phyloP scores from a whole-genome alignment of 371 early-diverging fungal species.

The Zancudomyces culisetae region DNA sequence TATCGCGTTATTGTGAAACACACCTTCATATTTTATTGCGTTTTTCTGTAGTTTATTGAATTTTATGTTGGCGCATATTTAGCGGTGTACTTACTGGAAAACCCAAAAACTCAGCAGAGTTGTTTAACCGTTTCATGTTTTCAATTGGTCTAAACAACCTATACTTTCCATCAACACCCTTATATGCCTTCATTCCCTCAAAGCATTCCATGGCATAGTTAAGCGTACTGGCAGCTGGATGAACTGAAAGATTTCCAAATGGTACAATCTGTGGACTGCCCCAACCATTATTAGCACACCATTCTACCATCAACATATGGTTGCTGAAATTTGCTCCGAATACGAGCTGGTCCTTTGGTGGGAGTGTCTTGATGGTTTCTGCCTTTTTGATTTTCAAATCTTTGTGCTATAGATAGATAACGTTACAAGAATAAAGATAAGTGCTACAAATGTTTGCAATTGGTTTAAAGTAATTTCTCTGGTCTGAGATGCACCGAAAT shows the following conservation, averaged over 20 bases:
- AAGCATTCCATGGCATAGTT: slow-evolving; percentile 68
- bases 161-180: slow-evolving; percentile 58
- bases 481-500: no score
- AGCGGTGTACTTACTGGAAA: slow-evolving; percentile 42
- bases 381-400: slow-evolving; percentile 9
- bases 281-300: slow-evolving; percentile 65
- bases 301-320: slow-evolving; percentile 79
- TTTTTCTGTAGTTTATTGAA: no score
- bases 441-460: no score
- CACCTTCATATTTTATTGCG: no score
- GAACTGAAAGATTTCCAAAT: slow-evolving; percentile 57
- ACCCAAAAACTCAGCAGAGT: slow-evolving; percentile 51
- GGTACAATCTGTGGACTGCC: slow-evolving; percentile 49
- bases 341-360: slow-evolving; percentile 55
- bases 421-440: no score
- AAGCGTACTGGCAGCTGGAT: slow-evolving; percentile 75
- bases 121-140: slow-evolving; percentile 71
- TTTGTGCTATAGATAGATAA: neutral
- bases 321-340: slow-evolving; percentile 85
- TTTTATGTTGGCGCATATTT: no score
- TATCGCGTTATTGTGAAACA: no score
- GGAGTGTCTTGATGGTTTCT: slow-evolving; percentile 31
- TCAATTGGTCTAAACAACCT: slow-evolving; percentile 76
- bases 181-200: slow-evolving; percentile 85
- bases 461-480: no score